These are phyloP conservation scores for Naematelia encephala DNA, from an alignment of 768 basidiomycete species.

Conservation along the genomic window DNA sequence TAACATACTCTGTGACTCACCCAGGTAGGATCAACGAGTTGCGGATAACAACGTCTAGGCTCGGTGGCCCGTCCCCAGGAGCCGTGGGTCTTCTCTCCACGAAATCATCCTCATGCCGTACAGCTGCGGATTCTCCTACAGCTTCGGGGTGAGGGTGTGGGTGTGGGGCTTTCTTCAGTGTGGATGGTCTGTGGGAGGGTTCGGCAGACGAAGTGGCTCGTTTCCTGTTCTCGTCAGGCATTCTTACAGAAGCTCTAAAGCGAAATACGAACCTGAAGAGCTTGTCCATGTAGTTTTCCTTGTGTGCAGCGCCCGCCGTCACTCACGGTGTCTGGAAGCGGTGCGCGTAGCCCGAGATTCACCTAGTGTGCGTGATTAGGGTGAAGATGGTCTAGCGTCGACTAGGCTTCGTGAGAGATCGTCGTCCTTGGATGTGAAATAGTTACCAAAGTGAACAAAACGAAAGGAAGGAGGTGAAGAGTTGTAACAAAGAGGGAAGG, in stretches of 20 bases:
- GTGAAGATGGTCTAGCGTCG: too few species aligned
- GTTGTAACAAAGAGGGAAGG: not conserved
- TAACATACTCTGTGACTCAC: constrained; percentile 21
- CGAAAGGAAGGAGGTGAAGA: not conserved
- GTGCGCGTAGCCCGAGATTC: not conserved
- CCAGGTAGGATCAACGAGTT: constrained; percentile 43
- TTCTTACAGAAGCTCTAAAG: not conserved
- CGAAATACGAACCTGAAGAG: not conserved
- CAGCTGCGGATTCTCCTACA: not conserved
- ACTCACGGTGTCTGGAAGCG: not conserved
- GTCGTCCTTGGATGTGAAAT: too few species aligned
- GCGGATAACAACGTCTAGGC: constrained; percentile 35
- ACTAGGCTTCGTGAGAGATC: too few species aligned
- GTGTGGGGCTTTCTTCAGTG: not conserved
- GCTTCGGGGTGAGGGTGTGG: not conserved
- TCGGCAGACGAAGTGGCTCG: not conserved
- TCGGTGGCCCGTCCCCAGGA: constrained; percentile 21
- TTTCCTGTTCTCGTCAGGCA: not conserved
- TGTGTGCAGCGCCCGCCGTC: too few species aligned
- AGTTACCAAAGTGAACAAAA: not conserved
- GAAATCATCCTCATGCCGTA: not conserved
- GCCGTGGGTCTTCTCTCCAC: not conserved
- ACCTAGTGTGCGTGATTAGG: too few species aligned
- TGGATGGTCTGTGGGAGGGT: not conserved
- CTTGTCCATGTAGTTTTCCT: not conserved